Base-by-base conservation (phyloP, 2,329 filamentous ascomycete genomes). In the Tolypocladium ovalisporum region DNA sequence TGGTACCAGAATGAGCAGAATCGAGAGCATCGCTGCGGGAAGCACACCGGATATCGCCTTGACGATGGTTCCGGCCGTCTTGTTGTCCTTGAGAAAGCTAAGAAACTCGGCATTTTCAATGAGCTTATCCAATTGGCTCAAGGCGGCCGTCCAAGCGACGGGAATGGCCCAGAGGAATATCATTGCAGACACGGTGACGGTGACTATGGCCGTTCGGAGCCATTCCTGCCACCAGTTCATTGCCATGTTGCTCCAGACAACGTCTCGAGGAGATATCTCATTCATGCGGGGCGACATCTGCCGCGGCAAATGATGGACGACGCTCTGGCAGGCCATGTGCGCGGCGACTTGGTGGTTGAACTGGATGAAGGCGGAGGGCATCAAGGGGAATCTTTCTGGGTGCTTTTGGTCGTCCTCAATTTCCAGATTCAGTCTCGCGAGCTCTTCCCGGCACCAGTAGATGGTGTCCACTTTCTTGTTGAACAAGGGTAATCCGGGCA, bases 301-400 rank as follows among this genome's bases (percentile, higher is more conserved):
- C 64, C 89, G 89, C 1, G 94, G 94, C 1, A 96, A 72, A 66
- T 99, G 94, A 69, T 97, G 91, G 42, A 88, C 91, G 52, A 95
- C 80, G 53, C 90, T 86, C 70, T 99, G 94, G 69, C 91, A 97
- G 58, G 93, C 94, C 94, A 99, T 97, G 67, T 99, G 94, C 0
- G 94, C 94, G 7, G 93, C 92, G 1, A 97, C 89, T 69, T 99
- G 94, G 67, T 97, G 88, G 67, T 99, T 96, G 79, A 99, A 99
- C 69, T 99, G 94, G 60, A 99, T 91, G 65, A 99, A 99, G 0
- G 94, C 94, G 1, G 93, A 96, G 66, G 89, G 96, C 91, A 97
- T 95, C 52, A 92, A 75, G 0, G 93, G 92, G 61, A 90, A 97
- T 5, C 87, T 84, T 63, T 97, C 92, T 0, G 89, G 87, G 54